A percentile compares a stretch with the other conserved stretches of the same genome.
Conservation (phyloP, 2,329 filamentous ascomycete species). For the Fusarium nodosum region DNA sequence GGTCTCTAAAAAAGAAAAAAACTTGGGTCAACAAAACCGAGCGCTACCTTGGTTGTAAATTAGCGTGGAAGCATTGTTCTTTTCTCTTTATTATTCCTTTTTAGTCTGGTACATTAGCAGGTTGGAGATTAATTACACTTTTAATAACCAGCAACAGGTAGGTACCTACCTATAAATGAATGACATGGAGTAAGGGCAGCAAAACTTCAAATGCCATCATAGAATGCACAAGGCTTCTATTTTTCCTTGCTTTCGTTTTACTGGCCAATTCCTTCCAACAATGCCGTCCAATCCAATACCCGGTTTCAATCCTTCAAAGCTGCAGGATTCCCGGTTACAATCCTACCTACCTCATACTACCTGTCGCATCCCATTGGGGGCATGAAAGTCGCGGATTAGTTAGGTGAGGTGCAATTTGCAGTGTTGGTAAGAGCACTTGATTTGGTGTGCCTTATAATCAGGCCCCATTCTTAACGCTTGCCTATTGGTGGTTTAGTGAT, state of each 20-base stretch:
- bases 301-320: conserved; percentile 19
- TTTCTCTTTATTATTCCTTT: conserved; percentile 9
- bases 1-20: not conserved
- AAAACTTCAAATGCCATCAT: conserved; percentile 11
- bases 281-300: conserved; percentile 13
- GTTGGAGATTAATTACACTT: conserved; percentile 13
- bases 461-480: conserved; percentile 8
- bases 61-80: conserved; percentile 9
- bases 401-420: conserved; percentile 9
- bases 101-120: not conserved
- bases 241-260: conserved; percentile 2
- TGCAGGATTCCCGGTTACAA: conserved; percentile 15
- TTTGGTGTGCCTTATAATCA: conserved; percentile 21
- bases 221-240: not conserved
- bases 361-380: not conserved
- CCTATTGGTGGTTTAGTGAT: conserved; percentile 17
- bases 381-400: conserved; percentile 17
- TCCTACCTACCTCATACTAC: not conserved
- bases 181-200: not conserved
- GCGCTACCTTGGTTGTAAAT: not conserved
- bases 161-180: too few relatives aligned
- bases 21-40: conserved; percentile 29
- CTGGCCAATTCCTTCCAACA: conserved; percentile 31
- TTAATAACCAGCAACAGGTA: too few relatives aligned
- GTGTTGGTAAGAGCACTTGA: conserved; percentile 1